These are phyloP conservation scores for Elongisporangium anandrum DNA, from an alignment of 352 stramenopile genomes.

Conservation along the genomic window DNA sequence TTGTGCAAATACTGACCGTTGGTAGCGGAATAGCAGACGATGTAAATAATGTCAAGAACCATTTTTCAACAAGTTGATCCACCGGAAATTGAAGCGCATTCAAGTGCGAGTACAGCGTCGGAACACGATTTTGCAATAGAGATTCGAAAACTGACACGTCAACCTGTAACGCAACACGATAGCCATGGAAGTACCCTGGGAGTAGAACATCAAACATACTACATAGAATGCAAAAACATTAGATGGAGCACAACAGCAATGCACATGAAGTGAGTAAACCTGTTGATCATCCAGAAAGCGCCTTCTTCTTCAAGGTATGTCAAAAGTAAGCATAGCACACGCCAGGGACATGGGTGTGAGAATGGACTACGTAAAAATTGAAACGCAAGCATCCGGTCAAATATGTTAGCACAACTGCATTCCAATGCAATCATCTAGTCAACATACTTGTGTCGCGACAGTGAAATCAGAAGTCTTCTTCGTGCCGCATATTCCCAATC, in stretches of 20 bases:
- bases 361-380: conserved; percentile 37
- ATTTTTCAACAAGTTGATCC: conserved; percentile 53
- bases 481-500: conserved; percentile 58
- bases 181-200: conserved; percentile 74
- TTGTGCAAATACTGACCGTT: conserved; percentile 33
- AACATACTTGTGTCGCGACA: conserved; percentile 66
- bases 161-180: conserved; percentile 66
- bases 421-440: neutral
- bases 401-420: neutral
- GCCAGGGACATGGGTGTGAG: conserved; percentile 70
- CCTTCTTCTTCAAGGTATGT: conserved; percentile 78
- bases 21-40: conserved; percentile 55
- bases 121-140: conserved; percentile 46
- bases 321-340: conserved; percentile 57
- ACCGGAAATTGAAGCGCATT: conserved; percentile 44
- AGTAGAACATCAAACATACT: conserved; percentile 67
- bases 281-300: conserved; percentile 81
- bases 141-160: conserved; percentile 53
- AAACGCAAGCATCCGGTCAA: conserved; percentile 2
- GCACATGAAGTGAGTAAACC: conserved; percentile 20
- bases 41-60: conserved; percentile 78
- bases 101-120: conserved; percentile 52
- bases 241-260: neutral
- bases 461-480: conserved; percentile 62
- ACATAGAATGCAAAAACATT: neutral